Evolutionary conservation across 192 early-diverging fungal genomes (phyloP).

Genomic region (Haplosporangium gracile): DNA sequence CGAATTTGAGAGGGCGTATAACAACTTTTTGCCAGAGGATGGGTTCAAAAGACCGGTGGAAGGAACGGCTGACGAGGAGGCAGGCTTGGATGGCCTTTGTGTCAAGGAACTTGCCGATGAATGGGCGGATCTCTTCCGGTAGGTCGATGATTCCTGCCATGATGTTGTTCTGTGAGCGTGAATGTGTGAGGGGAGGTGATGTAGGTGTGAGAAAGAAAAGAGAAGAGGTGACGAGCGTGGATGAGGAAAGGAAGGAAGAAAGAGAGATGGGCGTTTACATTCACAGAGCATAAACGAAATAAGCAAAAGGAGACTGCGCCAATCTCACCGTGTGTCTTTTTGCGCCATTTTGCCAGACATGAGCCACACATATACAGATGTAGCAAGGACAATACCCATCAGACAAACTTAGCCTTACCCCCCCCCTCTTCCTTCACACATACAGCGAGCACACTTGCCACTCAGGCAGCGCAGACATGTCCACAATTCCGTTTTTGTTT

Average conservation of each 20-base stretch:
- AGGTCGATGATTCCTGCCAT: neutral
- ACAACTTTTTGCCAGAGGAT: neutral
- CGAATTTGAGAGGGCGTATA: neutral
- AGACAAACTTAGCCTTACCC: too few relatives aligned
- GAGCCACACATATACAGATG: too few relatives aligned
- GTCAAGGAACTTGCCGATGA: conserved; percentile 1
- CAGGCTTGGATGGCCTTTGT: neutral
- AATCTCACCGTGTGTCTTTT: too few relatives aligned
- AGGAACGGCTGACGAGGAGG: neutral
- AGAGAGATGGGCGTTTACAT: too few relatives aligned
- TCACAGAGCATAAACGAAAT: too few relatives aligned
- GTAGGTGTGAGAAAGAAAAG: neutral
- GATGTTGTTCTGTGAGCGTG: neutral
- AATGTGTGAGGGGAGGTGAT: neutral
- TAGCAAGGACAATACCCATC: too few relatives aligned
- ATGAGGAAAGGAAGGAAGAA: neutral
- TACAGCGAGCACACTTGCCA: too few relatives aligned
- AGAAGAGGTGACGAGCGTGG: neutral
- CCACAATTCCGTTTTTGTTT: neutral
- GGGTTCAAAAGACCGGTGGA: neutral
- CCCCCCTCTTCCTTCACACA: too few relatives aligned
- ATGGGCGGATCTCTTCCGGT: neutral
- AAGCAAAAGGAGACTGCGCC: too few relatives aligned
- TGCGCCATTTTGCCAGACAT: too few relatives aligned
- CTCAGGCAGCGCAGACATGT: too few relatives aligned